Evolutionary conservation across 176 grass and related monocot genomes (phyloP), one percentile per base, ranked within the genome.

Genomic region (Avena atlantica): DNA sequence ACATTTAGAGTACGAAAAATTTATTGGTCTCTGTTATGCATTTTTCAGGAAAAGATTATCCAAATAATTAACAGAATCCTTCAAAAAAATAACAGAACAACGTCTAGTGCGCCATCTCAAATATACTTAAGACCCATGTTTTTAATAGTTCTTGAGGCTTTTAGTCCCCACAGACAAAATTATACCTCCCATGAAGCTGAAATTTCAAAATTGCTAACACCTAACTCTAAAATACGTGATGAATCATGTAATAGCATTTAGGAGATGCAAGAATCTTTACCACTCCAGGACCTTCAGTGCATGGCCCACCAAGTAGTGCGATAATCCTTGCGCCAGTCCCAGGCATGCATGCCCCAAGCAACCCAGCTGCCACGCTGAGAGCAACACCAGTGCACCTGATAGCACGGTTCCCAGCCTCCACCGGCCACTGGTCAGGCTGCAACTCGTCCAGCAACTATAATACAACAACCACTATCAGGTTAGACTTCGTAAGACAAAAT

Each of bases 321-420:
- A 96, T 92, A 52, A 99, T 99, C 45, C 92, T 91, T 62, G 97
- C 97, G 4, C 97, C 97, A 31, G 97, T 99, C 72, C 97, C 97
- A 74, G 92, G 85, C 57, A 94, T 83, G 63, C 94, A 96, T 45
- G 97, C 97, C 16, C 97, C 97, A 31, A 99, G 87, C 82, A 99
- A 90, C 44, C 97, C 94, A 80, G 97, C 94, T 0, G 94, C 97
- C 20, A 99, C 92, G 44, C 91, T 96, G 29, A 99, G 81, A 2
- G 97, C 97, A 90, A 99, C 97, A 72, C 97, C 97, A 0, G 97
- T 99, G 83, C 97, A 99, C 68, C 97, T 89, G 44, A 94, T 87
- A 2, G 90, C 87, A 47, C 97, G 94, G 83, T 92, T 93, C 63
- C 92, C 91, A 3, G 83, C 61, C 78, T 94, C 97, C 50, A 96